These are phyloP conservation scores for Microbotryum scabiosae DNA, from an alignment of 1,284 basidiomycete genomes.

Conservation along the genomic window DNA sequence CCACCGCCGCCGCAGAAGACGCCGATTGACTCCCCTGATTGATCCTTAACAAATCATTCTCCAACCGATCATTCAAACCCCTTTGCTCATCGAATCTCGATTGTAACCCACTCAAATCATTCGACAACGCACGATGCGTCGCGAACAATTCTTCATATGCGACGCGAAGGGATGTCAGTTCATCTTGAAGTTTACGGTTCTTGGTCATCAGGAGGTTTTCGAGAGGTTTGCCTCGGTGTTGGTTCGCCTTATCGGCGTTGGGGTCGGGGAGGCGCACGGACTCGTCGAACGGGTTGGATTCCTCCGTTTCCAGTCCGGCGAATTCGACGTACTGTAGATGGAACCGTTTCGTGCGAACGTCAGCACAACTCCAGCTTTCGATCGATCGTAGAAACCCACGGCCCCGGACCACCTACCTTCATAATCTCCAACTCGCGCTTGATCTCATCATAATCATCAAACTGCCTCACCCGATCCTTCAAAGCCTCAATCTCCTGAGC, in stretches of 20 bases:
- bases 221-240: conserved; percentile 66
- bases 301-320: conserved; percentile 48
- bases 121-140: conserved; percentile 53
- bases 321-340: conserved; percentile 76
- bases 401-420: conserved; percentile 56
- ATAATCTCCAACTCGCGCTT: conserved; percentile 93
- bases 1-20: conserved; percentile 1
- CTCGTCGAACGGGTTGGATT: conserved; percentile 51
- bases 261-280: conserved; percentile 72
- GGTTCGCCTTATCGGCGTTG: conserved; percentile 70
- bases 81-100: conserved; percentile 68
- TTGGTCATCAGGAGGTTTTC: conserved; percentile 85
- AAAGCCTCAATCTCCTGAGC: conserved; percentile 51
- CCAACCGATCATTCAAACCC: conserved; percentile 74
- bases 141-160: conserved; percentile 68
- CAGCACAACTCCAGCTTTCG: not conserved
- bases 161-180: conserved; percentile 82
- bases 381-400: not conserved
- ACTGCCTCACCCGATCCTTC: conserved; percentile 59
- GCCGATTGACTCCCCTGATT: conserved; percentile 45
- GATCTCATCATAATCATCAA: conserved; percentile 83
- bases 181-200: conserved; percentile 89
- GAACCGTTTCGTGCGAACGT: not conserved
- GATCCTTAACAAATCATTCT: conserved; percentile 77
- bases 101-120: conserved; percentile 53